These are phyloP conservation scores for Neurospora sp. DNA, from an alignment of 2,329 filamentous ascomycete genomes.

Conservation along the genomic window DNA sequence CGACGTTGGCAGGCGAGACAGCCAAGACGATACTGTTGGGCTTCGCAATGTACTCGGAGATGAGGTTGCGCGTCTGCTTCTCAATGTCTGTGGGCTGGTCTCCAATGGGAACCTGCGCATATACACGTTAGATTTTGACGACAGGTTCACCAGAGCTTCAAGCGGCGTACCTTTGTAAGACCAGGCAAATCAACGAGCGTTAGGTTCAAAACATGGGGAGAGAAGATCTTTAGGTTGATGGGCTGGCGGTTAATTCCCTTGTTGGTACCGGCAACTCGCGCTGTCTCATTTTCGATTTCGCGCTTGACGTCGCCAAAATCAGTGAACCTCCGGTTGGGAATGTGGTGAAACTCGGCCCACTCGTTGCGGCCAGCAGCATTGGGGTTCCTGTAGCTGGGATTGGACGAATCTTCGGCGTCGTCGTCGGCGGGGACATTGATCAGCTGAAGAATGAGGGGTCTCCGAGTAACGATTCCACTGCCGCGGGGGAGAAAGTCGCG, in stretches of 20 bases:
- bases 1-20: slow-evolving; percentile 94
- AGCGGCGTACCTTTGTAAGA: slow-evolving; percentile 66
- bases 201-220: slow-evolving; percentile 89
- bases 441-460: slow-evolving; percentile 91
- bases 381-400: slow-evolving; percentile 67
- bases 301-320: slow-evolving; percentile 97
- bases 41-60: slow-evolving; percentile 97
- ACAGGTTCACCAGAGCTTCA: neutral
- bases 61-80: slow-evolving; percentile 93
- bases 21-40: slow-evolving; percentile 97
- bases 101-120: slow-evolving; percentile 73
- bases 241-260: slow-evolving; percentile 97
- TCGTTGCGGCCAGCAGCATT: slow-evolving; percentile 56
- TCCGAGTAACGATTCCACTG: slow-evolving; percentile 89
- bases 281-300: slow-evolving; percentile 83
- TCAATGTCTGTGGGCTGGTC: slow-evolving; percentile 97
- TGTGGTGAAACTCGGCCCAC: slow-evolving; percentile 96
- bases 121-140: slow-evolving; percentile 7
- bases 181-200: slow-evolving; percentile 94
- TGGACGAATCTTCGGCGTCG: slow-evolving; percentile 53
- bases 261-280: slow-evolving; percentile 63
- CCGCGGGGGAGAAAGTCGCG: slow-evolving; percentile 94
- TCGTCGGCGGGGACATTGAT: slow-evolving; percentile 88
- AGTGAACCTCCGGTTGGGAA: slow-evolving; percentile 81
- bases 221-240: slow-evolving; percentile 98